phyloP scores from a whole-genome alignment of 2,329 filamentous ascomycete genomes.

The Claviceps sp. region DNA sequence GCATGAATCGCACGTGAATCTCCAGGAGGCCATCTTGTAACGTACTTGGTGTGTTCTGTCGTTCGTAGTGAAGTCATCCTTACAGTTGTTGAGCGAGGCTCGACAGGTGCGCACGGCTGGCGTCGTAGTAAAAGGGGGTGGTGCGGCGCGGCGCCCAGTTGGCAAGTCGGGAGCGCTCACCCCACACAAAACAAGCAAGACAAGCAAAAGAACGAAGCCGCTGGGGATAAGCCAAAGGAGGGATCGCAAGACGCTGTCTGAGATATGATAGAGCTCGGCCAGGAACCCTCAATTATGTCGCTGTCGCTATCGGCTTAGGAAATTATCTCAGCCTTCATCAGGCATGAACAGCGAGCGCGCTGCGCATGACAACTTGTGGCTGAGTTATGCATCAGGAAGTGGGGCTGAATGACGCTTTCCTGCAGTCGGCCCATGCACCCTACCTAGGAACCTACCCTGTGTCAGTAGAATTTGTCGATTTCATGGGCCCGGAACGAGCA shows the following conservation, averaged over 20 bases:
- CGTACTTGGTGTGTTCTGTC: conserved; percentile 24
- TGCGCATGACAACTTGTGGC: background rate
- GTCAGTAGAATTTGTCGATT: background rate
- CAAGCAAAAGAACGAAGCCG: background rate
- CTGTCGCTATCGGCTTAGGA: background rate
- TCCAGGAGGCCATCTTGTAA: background rate
- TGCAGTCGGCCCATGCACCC: background rate
- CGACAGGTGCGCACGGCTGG: conserved; percentile 2
- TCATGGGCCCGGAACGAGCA: no score
- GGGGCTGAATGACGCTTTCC: conserved; percentile 1
- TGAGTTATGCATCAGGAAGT: conserved; percentile 2
- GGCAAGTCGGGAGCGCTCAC: background rate
- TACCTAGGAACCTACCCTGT: background rate
- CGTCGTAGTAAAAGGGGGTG: conserved; percentile 1
- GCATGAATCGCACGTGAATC: background rate
- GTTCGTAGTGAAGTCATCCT: conserved; percentile 20
- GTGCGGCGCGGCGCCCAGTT: conserved; percentile 1
- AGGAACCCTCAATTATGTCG: background rate
- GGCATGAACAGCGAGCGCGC: background rate
- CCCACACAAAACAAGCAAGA: background rate
- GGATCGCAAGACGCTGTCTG: background rate
- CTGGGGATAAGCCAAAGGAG: background rate
- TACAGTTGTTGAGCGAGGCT: conserved; percentile 5
- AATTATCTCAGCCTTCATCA: background rate
- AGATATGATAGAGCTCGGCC: no score